phyloP scores from a whole-genome alignment of 495 filamentous ascomycete genomes.

The Penicillium psychrofluorescens region DNA sequence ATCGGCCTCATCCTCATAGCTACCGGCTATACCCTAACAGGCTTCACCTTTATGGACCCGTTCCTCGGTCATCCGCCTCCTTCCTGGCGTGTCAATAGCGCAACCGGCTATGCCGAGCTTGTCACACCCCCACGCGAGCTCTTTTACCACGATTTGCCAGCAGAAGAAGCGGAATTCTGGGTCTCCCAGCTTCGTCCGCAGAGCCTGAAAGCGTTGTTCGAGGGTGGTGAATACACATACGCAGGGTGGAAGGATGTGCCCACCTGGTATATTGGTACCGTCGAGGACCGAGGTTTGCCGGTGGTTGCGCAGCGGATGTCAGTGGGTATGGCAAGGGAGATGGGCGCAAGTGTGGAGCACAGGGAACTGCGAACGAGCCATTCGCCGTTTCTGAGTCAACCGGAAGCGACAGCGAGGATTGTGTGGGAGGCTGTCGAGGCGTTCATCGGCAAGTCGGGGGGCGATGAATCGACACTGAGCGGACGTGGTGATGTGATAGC shows the following conservation, averaged over 20 bases:
- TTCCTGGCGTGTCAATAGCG: constrained; percentile 8
- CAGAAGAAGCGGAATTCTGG: constrained; percentile 9
- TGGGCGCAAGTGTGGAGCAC: constrained; percentile 14
- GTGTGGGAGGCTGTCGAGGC: no score
- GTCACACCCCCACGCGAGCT: constrained; percentile 14
- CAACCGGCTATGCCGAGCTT: constrained; percentile 15
- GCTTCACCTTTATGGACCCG: constrained; percentile 14
- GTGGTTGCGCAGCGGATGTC: constrained; percentile 19
- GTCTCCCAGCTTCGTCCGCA: constrained; percentile 16
- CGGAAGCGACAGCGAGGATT: not conserved
- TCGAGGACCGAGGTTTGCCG: constrained; percentile 18
- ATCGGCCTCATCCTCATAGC: constrained; percentile 35
- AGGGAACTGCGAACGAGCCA: constrained; percentile 16
- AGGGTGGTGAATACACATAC: constrained; percentile 16
- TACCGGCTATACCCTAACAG: not conserved
- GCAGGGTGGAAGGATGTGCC: constrained; percentile 18
- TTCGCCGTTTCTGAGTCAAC: constrained; percentile 20
- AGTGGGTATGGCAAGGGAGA: constrained; percentile 14
- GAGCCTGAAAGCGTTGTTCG: constrained; percentile 17
- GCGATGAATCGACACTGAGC: no score
- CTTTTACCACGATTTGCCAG: constrained; percentile 22
- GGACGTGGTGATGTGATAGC: no score
- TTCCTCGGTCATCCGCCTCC: constrained; percentile 14
- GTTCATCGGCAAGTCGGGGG: no score
- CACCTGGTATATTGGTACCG: constrained; percentile 19